phyloP scores from a whole-genome alignment of 2,329 filamentous ascomycete genomes.

The Magnaporthiopsis poae region DNA sequence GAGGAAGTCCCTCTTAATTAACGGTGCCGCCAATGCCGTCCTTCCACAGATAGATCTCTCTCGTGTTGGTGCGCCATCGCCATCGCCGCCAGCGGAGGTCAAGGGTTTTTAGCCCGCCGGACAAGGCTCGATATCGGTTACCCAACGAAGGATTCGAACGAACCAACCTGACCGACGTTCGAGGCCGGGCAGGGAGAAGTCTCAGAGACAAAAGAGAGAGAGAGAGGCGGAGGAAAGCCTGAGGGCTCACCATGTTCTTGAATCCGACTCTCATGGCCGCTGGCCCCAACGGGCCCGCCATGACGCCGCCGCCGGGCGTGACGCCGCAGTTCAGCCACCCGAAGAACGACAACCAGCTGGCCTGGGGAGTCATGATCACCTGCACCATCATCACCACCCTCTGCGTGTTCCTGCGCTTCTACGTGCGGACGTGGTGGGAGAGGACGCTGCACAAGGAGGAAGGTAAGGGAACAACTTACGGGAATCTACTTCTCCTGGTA shows the following conservation, averaged over 20 bases:
- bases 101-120: neutral
- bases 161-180: neutral
- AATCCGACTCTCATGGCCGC: neutral
- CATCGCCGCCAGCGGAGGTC: neutral
- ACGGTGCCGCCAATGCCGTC: neutral
- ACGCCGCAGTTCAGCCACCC: constrained; percentile 9
- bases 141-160: neutral
- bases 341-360: constrained; percentile 10
- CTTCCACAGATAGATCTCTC: neutral
- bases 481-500: no score
- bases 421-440: neutral
- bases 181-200: neutral
- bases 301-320: constrained; percentile 1
- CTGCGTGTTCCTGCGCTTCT: constrained; percentile 16
- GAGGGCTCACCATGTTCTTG: neutral
- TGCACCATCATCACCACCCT: constrained; percentile 16
- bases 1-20: neutral
- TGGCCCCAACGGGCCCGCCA: neutral
- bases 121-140: neutral
- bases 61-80: neutral
- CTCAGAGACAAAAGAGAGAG: neutral
- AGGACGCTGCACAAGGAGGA: constrained; percentile 7
- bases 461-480: neutral
- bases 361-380: constrained; percentile 8
- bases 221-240: neutral